These are phyloP conservation scores for Ophiobolus disseminans DNA, from an alignment of 2,329 filamentous ascomycete genomes.

Conservation along the genomic window DNA sequence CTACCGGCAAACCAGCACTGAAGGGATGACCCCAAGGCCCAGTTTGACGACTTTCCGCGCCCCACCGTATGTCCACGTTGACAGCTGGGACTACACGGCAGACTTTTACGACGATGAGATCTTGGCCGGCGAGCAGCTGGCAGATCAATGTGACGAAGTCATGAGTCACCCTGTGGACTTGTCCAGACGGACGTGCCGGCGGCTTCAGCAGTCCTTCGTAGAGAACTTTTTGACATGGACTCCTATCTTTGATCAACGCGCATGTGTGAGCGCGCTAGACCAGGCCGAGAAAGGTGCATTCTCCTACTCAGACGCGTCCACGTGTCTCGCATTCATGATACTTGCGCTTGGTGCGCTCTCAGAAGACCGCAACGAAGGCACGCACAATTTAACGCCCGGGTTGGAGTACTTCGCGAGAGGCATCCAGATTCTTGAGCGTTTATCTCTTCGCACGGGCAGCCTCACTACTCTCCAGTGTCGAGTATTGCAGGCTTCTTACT, in stretches of 20 bases:
- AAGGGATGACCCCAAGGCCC: constrained; percentile 31
- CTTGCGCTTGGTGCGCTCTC: constrained; percentile 33
- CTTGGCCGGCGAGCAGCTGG: constrained; percentile 30
- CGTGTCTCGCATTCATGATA: constrained; percentile 31
- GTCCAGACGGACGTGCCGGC: constrained; percentile 26
- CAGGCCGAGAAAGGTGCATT: constrained; percentile 18
- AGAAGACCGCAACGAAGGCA: constrained; percentile 23
- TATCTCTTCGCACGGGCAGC: constrained; percentile 29
- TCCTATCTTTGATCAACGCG: constrained; percentile 31
- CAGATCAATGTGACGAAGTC: constrained; percentile 28
- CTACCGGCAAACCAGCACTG: constrained; percentile 34
- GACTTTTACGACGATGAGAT: constrained; percentile 40
- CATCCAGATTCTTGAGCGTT: constrained; percentile 26
- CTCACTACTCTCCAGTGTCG: constrained; percentile 32
- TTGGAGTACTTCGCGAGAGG: constrained; percentile 35
- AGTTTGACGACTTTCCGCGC: constrained; percentile 31
- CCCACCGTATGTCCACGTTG: constrained; percentile 31
- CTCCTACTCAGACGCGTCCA: constrained; percentile 15
- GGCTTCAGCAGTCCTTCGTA: constrained; percentile 34
- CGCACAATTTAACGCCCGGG: constrained; percentile 24
- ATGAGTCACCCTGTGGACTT: constrained; percentile 22
- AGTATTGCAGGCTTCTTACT: constrained; percentile 36
- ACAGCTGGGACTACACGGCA: constrained; percentile 38
- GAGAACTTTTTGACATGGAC: constrained; percentile 39
- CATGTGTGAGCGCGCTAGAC: constrained; percentile 28